Base-by-base conservation (phyloP, 805 yeast genomes). In the Ogataea pilisensis region DNA sequence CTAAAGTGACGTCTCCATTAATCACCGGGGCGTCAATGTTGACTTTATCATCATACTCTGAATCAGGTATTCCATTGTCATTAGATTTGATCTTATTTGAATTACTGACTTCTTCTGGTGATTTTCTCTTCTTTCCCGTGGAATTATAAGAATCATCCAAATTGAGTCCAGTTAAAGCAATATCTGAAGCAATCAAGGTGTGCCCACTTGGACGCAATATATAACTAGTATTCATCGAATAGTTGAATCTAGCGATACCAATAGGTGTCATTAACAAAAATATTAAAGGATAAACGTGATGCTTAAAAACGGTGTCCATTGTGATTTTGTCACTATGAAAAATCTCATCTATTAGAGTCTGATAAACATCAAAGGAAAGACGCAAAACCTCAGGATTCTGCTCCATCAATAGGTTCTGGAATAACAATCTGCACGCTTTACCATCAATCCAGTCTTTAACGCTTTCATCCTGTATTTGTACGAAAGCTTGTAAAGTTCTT, bases 21-120 rank as follows among this genome's bases (percentile, higher is more conserved):
- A 85, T 77, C 61, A 93, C 82, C 4, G 98, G 96, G 3, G 95
- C 85, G 64, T 93, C 99, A 44, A 93, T 90, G 58, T 91, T 89
- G 38, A 88, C 82, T 43, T 76, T 76, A 41, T 78, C 72, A 37
- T 74, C 82, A 42, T 59, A 61, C 28, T 73, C 83, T 3, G 75
- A 67, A 2, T 65, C 55, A 2, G 83, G 84, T 12, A 78, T 76
- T 13, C 69, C 68, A 22, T 47, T 47, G 8, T 39, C 35, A 31
- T 56, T 58, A 7, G 60, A 51, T 31, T 57, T 53, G 8, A 48
- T 49, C 4, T 52, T 25, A 8, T 22, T 22, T 8, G 26, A 34
- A 22, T 37, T 42, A 3, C 26, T 35, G 14, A 32, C 36, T 12
- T 44, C 51, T 2, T 45, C 45, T 4, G 40, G 31, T 12, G 42